phyloP scores from a whole-genome alignment of 805 yeast genomes.

The Scheffersomyces stipitis region DNA sequence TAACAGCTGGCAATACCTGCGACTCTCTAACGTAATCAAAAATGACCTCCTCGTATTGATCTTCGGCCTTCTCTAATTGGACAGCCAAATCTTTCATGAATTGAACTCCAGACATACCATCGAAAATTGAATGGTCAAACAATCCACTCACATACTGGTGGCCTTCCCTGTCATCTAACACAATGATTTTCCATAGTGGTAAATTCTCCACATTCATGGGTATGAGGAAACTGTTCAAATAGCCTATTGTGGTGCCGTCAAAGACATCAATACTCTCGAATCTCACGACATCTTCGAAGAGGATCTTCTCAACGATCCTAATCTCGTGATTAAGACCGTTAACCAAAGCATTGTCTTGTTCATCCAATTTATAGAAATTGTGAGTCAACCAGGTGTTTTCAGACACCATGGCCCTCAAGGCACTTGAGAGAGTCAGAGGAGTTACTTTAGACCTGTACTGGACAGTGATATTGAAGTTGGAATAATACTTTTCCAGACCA shows the following conservation, averaged over 20 bases:
- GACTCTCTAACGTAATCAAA: neutral
- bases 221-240: constrained; percentile 2
- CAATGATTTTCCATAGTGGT: constrained; percentile 11
- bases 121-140: constrained; percentile 10
- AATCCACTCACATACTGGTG: constrained; percentile 5
- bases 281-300: constrained; percentile 6
- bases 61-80: constrained; percentile 5
- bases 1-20: neutral
- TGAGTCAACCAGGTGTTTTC: constrained; percentile 9
- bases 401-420: constrained; percentile 3
- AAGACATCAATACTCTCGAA: constrained; percentile 1
- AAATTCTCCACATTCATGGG: constrained; percentile 5
- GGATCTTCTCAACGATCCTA: constrained; percentile 5
- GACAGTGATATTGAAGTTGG: constrained; percentile 8
- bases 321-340: constrained; percentile 8
- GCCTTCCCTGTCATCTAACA: constrained; percentile 3
- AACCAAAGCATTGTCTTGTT: neutral
- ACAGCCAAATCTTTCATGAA: constrained; percentile 9
- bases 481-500: constrained; percentile 6
- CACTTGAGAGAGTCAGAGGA: constrained; percentile 3
- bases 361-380: constrained; percentile 4
- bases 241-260: constrained; percentile 3
- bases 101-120: constrained; percentile 10
- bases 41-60: neutral
- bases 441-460: constrained; percentile 3